Percentiles rank a stretch among this genome's conserved stretches.
Evolutionary conservation across 75 land plant genomes (phyloP).

Genomic region (Picea glauca): DNA sequence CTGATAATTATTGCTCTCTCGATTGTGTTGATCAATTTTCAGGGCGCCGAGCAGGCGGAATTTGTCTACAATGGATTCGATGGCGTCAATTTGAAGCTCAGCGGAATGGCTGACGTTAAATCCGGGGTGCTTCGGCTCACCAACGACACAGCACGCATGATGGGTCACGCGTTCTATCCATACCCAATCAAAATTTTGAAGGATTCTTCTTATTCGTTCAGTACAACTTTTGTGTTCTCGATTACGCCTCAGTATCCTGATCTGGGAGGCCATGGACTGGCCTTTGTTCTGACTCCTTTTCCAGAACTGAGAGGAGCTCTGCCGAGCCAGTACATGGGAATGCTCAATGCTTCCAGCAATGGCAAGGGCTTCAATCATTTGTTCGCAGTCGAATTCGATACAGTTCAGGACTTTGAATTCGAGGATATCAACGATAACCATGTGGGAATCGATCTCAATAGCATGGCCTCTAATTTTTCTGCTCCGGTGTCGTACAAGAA

Average conservation of each 20-base stretch:
- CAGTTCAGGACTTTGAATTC: conserved; percentile 41
- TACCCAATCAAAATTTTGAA: neutral
- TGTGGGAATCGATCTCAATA: conserved; percentile 57
- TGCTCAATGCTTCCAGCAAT: conserved; percentile 32
- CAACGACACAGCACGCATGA: neutral
- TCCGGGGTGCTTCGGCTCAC: conserved; percentile 30
- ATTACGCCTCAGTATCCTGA: conserved; percentile 37
- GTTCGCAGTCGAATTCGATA: conserved; percentile 69
- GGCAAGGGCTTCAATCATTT: conserved; percentile 37
- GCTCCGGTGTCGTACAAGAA: conserved; percentile 22
- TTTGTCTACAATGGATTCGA: conserved; percentile 1
- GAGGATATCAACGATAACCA: conserved; percentile 54
- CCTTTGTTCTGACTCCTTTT: conserved; percentile 49
- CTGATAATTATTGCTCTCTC: too few species aligned
- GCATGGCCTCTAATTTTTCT: conserved; percentile 31
- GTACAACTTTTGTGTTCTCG: conserved; percentile 48
- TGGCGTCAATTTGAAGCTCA: neutral
- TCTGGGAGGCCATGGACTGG: conserved; percentile 63
- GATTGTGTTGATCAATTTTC: too few species aligned
- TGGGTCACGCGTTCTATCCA: conserved; percentile 41
- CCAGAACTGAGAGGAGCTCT: conserved; percentile 15
- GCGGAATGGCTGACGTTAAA: neutral
- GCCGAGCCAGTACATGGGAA: conserved; percentile 52
- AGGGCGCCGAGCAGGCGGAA: neutral
- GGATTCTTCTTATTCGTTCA: conserved; percentile 22